phyloP scores from a whole-genome alignment of 176 grass and related monocot species.

The Zoysia japonica region DNA sequence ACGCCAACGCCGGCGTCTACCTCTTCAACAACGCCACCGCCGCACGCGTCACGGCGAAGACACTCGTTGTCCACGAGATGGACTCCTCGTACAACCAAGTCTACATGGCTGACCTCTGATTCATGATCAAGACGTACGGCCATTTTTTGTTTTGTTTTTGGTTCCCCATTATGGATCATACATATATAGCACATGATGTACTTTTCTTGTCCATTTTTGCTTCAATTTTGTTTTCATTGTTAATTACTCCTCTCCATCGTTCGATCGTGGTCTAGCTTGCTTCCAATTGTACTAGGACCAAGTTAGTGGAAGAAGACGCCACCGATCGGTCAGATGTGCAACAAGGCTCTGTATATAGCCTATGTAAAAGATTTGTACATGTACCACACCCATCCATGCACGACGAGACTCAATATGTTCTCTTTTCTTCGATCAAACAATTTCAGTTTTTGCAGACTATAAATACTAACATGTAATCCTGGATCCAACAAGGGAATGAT shows the following conservation, averaged over 20 bases:
- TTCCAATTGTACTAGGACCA: conserved; percentile 14
- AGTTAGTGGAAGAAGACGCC: conserved; percentile 35
- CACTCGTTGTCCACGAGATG: conserved; percentile 72
- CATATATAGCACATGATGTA: background rate
- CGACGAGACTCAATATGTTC: no score
- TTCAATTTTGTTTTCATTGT: background rate
- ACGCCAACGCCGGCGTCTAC: conserved; percentile 62
- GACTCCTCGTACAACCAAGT: conserved; percentile 65
- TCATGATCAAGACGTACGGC: background rate
- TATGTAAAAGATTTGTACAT: background rate
- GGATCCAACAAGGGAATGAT: no score
- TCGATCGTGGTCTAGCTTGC: conserved; percentile 26
- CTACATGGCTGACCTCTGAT: conserved; percentile 26
- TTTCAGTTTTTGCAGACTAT: no score
- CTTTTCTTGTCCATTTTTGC: background rate
- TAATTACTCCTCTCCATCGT: background rate
- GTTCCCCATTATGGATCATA: no score
- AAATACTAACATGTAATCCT: no score
- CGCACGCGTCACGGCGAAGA: conserved; percentile 53
- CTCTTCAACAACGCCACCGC: conserved; percentile 90
- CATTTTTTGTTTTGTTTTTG: background rate
- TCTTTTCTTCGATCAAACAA: no score
- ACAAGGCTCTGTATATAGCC: conserved; percentile 19
- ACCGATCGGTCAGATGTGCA: conserved; percentile 3
- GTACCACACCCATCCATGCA: no score